These are phyloP conservation scores for Mycogone perniciosa DNA, from an alignment of 2,329 filamentous ascomycete species.

Conservation along the genomic window DNA sequence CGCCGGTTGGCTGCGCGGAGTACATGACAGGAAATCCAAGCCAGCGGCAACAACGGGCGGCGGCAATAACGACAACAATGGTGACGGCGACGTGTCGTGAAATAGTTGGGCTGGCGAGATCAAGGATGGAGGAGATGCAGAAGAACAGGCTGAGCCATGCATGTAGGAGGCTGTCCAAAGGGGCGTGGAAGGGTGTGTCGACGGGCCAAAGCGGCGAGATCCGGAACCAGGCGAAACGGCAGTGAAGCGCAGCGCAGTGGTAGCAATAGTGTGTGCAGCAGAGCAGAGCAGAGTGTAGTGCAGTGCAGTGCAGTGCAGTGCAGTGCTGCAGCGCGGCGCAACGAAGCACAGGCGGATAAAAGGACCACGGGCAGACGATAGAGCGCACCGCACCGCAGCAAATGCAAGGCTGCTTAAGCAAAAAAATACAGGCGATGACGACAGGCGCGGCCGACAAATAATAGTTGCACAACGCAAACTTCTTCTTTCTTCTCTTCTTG, in stretches of 20 bases:
- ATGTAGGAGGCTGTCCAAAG: slow-evolving; percentile 39
- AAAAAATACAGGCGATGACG: slow-evolving; percentile 1
- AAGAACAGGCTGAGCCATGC: slow-evolving; percentile 42
- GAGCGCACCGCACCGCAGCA: too few relatives aligned
- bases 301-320: slow-evolving; percentile 1
- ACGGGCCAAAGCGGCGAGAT: slow-evolving; percentile 6
- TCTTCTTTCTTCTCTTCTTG: slow-evolving; percentile 1
- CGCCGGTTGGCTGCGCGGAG: slow-evolving; percentile 54
- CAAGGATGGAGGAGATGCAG: slow-evolving; percentile 36
- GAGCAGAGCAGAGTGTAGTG: slow-evolving; percentile 1
- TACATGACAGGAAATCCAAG: slow-evolving; percentile 30
- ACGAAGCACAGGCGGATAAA: slow-evolving; percentile 11
- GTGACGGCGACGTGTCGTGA: slow-evolving; percentile 56
- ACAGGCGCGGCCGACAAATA: not conserved
- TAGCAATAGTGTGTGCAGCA: not conserved
- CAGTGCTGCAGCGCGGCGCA: slow-evolving; percentile 9
- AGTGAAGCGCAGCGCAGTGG: slow-evolving; percentile 1
- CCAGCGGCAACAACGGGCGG: slow-evolving; percentile 17
- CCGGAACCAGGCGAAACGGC: not conserved
- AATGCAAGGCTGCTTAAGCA: not conserved
- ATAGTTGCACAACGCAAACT: slow-evolving; percentile 1
- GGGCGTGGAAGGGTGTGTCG: slow-evolving; percentile 18
- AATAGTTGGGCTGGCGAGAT: slow-evolving; percentile 47
- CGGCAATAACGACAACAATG: slow-evolving; percentile 31
- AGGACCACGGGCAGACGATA: not conserved